A percentile compares a stretch with the other conserved stretches of the same genome.
Evolutionary conservation across 768 basidiomycete genomes (phyloP).

Genomic region (Mycena latifolia): DNA sequence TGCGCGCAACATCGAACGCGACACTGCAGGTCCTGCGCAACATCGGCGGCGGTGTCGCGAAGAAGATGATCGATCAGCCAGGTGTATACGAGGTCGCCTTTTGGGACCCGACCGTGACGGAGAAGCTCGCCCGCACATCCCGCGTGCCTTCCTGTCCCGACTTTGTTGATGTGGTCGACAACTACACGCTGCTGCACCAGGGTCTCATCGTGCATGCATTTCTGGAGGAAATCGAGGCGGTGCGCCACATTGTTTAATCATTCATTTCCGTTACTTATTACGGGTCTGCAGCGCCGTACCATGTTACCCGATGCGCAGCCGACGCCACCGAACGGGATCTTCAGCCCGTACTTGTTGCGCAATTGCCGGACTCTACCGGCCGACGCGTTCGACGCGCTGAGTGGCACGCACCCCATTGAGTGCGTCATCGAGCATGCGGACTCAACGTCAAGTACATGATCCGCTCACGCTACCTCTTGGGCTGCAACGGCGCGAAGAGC

Average conservation of each 20-base stretch:
- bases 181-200: conserved; percentile 37
- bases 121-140: conserved; percentile 45
- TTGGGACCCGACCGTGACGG: conserved; percentile 32
- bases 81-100: conserved; percentile 38
- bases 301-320: conserved; percentile 27
- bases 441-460: conserved; percentile 32
- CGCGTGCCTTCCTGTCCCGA: conserved; percentile 31
- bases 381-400: conserved; percentile 23
- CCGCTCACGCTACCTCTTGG: conserved; percentile 26
- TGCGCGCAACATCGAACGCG: not conserved
- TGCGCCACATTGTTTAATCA: not conserved
- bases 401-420: conserved; percentile 33
- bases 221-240: conserved; percentile 33
- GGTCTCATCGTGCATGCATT: conserved; percentile 36
- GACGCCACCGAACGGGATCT: conserved; percentile 25
- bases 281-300: conserved; percentile 28
- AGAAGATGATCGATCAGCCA: conserved; percentile 34
- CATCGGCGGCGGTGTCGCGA: conserved; percentile 34
- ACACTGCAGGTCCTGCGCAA: conserved; percentile 33
- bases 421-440: conserved; percentile 30
- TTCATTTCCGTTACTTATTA: not conserved
- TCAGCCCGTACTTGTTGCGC: conserved; percentile 29
- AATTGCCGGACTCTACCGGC: conserved; percentile 28
- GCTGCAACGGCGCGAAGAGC: conserved; percentile 55
- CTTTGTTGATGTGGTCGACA: conserved; percentile 35